phyloP scores from a whole-genome alignment of 805 yeast species.

The Metschnikowia noctiluminum region DNA sequence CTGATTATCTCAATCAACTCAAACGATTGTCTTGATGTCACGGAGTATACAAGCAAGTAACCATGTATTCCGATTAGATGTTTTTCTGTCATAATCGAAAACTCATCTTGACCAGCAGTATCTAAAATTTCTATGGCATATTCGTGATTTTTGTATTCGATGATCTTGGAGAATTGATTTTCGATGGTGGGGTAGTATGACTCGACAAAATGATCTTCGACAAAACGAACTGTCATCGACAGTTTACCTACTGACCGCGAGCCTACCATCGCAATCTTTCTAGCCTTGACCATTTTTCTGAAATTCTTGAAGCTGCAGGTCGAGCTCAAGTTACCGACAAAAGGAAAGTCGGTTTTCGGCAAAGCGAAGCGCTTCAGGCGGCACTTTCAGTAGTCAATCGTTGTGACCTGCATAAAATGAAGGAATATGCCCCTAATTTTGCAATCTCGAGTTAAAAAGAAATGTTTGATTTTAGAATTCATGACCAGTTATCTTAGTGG shows the following conservation, averaged over 20 bases:
- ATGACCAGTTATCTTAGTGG: too few species aligned
- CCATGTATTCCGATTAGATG: conserved; percentile 82
- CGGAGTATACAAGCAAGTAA: conserved; percentile 75
- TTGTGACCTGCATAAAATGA: background rate
- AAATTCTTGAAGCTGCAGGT: background rate
- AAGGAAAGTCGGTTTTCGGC: too few species aligned
- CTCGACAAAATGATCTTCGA: conserved; percentile 85
- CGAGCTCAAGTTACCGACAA: background rate
- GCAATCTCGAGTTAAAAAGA: too few species aligned
- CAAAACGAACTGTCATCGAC: conserved; percentile 78
- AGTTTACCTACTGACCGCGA: conserved; percentile 87
- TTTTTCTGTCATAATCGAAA: conserved; percentile 73
- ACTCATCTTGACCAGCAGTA: conserved; percentile 94
- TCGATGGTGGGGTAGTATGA: conserved; percentile 89
- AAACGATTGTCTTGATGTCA: conserved; percentile 72
- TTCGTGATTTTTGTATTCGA: conserved; percentile 67
- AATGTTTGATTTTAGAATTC: too few species aligned
- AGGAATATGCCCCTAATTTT: too few species aligned
- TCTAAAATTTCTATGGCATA: conserved; percentile 83
- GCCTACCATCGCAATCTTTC: conserved; percentile 85
- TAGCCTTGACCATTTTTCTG: conserved; percentile 42
- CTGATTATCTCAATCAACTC: conserved; percentile 72
- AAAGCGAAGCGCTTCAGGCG: too few species aligned
- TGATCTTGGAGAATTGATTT: conserved; percentile 71
- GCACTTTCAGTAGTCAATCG: background rate